Conservation (phyloP, 805 yeast species). For the Blastobotrys robertii region DNA sequence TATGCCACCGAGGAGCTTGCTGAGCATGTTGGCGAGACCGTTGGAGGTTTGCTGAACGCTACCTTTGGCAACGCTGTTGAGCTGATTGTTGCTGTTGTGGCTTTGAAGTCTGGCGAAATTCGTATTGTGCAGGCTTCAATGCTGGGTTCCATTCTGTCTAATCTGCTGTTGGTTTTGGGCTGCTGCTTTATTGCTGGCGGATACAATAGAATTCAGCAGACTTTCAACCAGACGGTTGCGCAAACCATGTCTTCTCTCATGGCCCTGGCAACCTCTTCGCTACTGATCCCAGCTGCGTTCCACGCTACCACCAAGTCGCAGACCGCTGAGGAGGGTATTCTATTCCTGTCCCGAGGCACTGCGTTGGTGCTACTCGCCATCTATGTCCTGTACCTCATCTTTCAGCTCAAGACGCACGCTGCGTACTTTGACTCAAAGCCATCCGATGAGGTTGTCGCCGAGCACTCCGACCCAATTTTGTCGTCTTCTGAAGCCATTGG, state of each 20-base stretch:
- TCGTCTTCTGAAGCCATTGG: conserved; percentile 44
- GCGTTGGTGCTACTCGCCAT: conserved; percentile 67
- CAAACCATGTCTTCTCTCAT: conserved; percentile 94
- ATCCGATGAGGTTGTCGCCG: conserved; percentile 9
- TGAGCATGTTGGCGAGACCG: conserved; percentile 77
- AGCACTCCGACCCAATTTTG: conserved; percentile 34
- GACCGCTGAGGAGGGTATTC: conserved; percentile 33
- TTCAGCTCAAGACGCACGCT: conserved; percentile 85
- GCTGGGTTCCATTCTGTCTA: conserved; percentile 90
- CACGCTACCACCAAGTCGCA: conserved; percentile 52
- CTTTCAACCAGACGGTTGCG: conserved; percentile 91
- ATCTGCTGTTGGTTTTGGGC: conserved; percentile 84
- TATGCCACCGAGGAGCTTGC: conserved; percentile 91
- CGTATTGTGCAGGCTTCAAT: conserved; percentile 94
- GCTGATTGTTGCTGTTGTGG: conserved; percentile 86
- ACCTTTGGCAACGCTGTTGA: conserved; percentile 98
- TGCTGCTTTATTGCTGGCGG: conserved; percentile 94
- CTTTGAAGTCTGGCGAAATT: conserved; percentile 74
- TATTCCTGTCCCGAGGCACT: conserved; percentile 77
- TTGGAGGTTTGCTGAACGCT: conserved; percentile 92
- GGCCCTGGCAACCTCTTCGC: conserved; percentile 82
- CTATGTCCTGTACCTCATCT: conserved; percentile 68
- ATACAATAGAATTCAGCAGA: conserved; percentile 71
- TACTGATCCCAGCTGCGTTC: conserved; percentile 93
- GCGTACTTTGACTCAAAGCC: conserved; percentile 50